Evolutionary conservation across 2,329 filamentous ascomycete species (phyloP).

Genomic region (Thyridium curvatum): DNA sequence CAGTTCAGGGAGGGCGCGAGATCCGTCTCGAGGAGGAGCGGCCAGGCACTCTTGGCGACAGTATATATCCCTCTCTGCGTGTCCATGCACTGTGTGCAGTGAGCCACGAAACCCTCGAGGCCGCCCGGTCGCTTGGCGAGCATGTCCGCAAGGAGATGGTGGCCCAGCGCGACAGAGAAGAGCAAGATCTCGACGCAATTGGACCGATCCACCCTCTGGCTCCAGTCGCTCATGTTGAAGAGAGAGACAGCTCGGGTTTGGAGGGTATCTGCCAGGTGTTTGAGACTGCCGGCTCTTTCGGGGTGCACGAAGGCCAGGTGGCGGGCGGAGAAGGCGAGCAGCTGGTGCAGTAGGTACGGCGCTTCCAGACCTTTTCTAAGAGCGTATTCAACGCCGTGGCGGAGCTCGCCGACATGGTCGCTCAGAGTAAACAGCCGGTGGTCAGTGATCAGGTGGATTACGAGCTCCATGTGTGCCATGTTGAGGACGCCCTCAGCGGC

Average conservation of each 20-base stretch:
- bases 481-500: constrained; percentile 16
- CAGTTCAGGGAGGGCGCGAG: constrained; percentile 17
- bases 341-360: constrained; percentile 27
- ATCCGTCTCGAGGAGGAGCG: constrained; percentile 17
- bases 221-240: constrained; percentile 17
- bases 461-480: constrained; percentile 24
- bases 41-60: constrained; percentile 15
- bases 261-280: constrained; percentile 17
- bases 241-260: constrained; percentile 22
- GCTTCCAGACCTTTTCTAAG: constrained; percentile 15
- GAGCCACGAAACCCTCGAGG: constrained; percentile 17
- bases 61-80: constrained; percentile 15
- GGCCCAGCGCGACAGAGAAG: constrained; percentile 24
- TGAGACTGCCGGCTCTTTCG: constrained; percentile 12
- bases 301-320: constrained; percentile 22
- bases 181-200: constrained; percentile 25
- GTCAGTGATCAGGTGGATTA: constrained; percentile 19
- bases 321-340: constrained; percentile 27
- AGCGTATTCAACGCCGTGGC: constrained; percentile 9
- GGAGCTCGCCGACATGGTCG: constrained; percentile 10
- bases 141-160: constrained; percentile 25
- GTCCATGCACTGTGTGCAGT: constrained; percentile 20
- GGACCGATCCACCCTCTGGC: constrained; percentile 13
- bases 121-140: constrained; percentile 15
- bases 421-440: constrained; percentile 17